Evolutionary conservation across 805 yeast species (phyloP).

Genomic region (Pichia cephalocereana): DNA sequence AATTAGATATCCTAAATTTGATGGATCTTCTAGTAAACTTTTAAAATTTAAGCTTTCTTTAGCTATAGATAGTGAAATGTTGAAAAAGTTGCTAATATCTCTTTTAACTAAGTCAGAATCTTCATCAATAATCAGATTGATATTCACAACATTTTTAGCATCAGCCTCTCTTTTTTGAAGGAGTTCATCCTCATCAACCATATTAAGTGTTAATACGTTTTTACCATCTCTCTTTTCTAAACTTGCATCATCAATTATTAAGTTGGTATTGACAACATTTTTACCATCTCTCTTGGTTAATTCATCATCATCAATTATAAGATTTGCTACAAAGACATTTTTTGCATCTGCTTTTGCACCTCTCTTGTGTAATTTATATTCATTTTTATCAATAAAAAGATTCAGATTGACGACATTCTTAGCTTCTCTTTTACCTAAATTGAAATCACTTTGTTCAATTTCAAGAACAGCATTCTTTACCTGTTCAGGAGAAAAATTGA

Average conservation of each 20-base stretch:
- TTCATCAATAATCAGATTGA: constrained; percentile 10
- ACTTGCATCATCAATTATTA: constrained; percentile 6
- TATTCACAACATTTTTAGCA: constrained; percentile 12
- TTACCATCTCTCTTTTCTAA: constrained; percentile 10
- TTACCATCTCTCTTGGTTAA: constrained; percentile 12
- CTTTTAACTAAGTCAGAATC: constrained; percentile 7
- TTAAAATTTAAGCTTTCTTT: neutral
- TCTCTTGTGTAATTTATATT: constrained; percentile 2
- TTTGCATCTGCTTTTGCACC: constrained; percentile 1
- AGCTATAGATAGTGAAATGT: neutral
- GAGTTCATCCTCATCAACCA: constrained; percentile 12
- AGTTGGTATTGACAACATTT: constrained; percentile 10
- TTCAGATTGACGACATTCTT: constrained; percentile 11
- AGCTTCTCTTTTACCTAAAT: constrained; percentile 7
- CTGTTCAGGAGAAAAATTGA: constrained; percentile 2
- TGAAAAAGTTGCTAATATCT: constrained; percentile 2
- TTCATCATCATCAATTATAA: constrained; percentile 9
- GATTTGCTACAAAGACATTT: constrained; percentile 11
- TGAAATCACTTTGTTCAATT: constrained; percentile 5
- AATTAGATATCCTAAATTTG: constrained; percentile 2
- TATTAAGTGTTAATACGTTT: constrained; percentile 7
- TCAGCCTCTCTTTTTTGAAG: constrained; percentile 14
- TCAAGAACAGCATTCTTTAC: constrained; percentile 2
- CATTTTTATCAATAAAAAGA: constrained; percentile 7
- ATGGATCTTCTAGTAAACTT: neutral